A percentile compares a stretch with the other conserved stretches of the same genome.
These are phyloP conservation scores for Dothidotthia symphoricarpi DNA, from an alignment of 2,329 filamentous ascomycete species.

Conservation along the genomic window DNA sequence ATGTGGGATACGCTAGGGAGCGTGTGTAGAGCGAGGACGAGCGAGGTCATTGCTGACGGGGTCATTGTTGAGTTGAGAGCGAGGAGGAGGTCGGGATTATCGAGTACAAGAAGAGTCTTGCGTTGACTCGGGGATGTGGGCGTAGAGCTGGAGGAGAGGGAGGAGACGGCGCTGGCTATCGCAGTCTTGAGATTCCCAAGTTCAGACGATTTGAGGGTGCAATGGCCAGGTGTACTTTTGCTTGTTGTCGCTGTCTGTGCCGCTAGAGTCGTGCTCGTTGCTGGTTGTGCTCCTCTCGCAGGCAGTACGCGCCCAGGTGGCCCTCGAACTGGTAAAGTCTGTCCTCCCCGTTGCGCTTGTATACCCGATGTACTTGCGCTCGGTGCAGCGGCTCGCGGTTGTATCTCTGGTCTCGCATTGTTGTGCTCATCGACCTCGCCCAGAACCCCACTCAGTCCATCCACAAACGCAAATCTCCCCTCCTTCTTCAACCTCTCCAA, in stretches of 20 bases:
- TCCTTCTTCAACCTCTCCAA: constrained; percentile 59
- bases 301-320: constrained; percentile 19
- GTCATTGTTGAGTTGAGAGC: constrained; percentile 31
- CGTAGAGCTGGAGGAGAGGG: constrained; percentile 10
- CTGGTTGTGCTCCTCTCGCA: constrained; percentile 10
- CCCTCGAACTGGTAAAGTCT: constrained; percentile 17
- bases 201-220: constrained; percentile 28
- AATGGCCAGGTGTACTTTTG: constrained; percentile 9
- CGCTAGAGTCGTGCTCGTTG: background rate
- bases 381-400: constrained; percentile 1
- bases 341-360: constrained; percentile 2
- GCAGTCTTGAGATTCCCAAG: constrained; percentile 25
- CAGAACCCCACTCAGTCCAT: constrained; percentile 64
- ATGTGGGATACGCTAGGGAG: constrained; percentile 62
- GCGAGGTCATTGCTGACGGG: constrained; percentile 19
- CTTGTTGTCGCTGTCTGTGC: background rate
- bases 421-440: constrained; percentile 3
- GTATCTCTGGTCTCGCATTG: background rate
- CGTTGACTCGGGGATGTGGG: constrained; percentile 3
- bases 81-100: constrained; percentile 46
- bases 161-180: constrained; percentile 29
- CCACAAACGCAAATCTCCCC: constrained; percentile 68
- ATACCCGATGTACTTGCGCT: background rate
- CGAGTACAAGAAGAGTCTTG: constrained; percentile 46
- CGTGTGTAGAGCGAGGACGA: constrained; percentile 29